These are phyloP conservation scores for Pyronema omphalodes DNA, from an alignment of 495 filamentous ascomycete species.

Conservation along the genomic window DNA sequence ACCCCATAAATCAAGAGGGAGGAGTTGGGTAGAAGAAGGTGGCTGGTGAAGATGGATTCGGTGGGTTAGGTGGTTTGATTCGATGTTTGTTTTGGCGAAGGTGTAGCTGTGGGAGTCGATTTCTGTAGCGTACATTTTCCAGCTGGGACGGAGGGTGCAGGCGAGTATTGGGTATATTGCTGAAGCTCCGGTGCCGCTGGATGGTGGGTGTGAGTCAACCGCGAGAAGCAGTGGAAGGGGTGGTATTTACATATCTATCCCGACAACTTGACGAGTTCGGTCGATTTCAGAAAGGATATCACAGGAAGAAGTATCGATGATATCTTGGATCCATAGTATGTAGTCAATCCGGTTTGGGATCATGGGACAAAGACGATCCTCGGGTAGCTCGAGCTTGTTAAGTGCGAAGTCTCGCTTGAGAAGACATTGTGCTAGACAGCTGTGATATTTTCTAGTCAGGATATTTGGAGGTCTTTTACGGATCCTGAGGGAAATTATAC, in stretches of 20 bases:
- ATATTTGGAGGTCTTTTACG: background rate
- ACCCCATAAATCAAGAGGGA: slow-evolving; percentile 40
- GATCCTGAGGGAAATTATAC: slow-evolving; percentile 17
- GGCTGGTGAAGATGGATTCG: slow-evolving; percentile 48
- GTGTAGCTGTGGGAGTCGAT: slow-evolving; percentile 41
- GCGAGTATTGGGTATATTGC: slow-evolving; percentile 79
- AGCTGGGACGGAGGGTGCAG: slow-evolving; percentile 44
- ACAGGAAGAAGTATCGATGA: slow-evolving; percentile 55
- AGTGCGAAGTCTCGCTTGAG: slow-evolving; percentile 60
- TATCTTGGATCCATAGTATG: slow-evolving; percentile 69
- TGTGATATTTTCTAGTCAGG: background rate
- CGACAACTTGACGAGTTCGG: slow-evolving; percentile 23
- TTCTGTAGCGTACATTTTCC: slow-evolving; percentile 64
- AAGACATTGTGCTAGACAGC: slow-evolving; percentile 57
- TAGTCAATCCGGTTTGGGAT: slow-evolving; percentile 56
- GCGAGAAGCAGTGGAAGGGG: no score
- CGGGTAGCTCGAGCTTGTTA: slow-evolving; percentile 27
- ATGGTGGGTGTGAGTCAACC: background rate
- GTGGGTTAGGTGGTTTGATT: slow-evolving; percentile 39
- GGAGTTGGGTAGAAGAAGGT: slow-evolving; percentile 32
- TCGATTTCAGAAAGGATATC: slow-evolving; percentile 29
- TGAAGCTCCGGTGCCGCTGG: slow-evolving; percentile 63
- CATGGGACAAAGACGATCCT: slow-evolving; percentile 64
- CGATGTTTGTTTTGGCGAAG: slow-evolving; percentile 42
- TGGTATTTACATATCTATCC: slow-evolving; percentile 48